phyloP scores from a whole-genome alignment of 78 protist genomes.

The Cavenderia fasciculata region DNA sequence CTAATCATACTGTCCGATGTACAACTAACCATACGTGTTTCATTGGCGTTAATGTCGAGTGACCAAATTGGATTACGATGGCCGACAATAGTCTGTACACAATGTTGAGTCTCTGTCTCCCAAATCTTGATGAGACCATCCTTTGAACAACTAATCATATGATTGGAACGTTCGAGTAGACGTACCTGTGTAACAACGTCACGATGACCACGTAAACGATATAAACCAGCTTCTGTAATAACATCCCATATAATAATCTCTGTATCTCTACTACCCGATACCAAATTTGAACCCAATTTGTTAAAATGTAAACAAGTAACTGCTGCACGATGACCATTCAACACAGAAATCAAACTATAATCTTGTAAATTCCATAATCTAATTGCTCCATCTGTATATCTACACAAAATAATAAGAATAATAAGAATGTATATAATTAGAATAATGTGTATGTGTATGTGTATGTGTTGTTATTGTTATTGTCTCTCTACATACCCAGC shows the following conservation, averaged over 20 bases:
- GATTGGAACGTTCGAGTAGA: conserved; percentile 24
- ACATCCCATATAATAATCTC: conserved; percentile 95
- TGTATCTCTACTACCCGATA: conserved; percentile 90
- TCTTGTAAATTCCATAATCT: conserved; percentile 74
- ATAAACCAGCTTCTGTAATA: conserved; percentile 89
- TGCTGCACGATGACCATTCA: conserved; percentile 85
- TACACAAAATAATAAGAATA: not conserved
- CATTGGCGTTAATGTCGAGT: conserved; percentile 60
- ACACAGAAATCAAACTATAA: not conserved
- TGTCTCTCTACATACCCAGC: no score
- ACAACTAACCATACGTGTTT: conserved; percentile 33
- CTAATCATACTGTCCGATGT: conserved; percentile 39
- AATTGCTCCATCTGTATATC: conserved; percentile 85
- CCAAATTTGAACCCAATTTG: conserved; percentile 71
- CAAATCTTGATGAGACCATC: conserved; percentile 91
- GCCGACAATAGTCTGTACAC: conserved; percentile 91
- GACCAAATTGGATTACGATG: conserved; percentile 89
- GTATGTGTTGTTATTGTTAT: no score
- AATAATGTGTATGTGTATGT: no score
- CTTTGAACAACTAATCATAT: conserved; percentile 70
- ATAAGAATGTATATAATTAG: no score
- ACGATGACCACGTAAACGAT: conserved; percentile 86
- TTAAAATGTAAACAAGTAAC: conserved; percentile 80
- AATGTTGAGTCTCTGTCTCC: conserved; percentile 91
- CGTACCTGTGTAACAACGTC: conserved; percentile 70